phyloP scores from a whole-genome alignment of 495 filamentous ascomycete genomes.

The Tuber umbilicatum region DNA sequence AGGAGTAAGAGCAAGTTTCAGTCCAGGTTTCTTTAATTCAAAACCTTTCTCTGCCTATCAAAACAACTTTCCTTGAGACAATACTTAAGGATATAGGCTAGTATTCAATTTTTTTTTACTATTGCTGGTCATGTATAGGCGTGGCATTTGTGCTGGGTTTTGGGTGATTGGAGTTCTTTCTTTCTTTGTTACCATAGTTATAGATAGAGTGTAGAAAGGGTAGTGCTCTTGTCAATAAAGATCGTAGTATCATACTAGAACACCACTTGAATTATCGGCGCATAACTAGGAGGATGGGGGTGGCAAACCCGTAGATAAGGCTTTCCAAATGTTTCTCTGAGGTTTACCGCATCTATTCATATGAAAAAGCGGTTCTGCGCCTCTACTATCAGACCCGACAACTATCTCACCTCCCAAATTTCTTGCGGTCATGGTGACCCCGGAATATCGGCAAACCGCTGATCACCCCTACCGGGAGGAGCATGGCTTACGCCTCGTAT shows the following conservation, averaged over 20 bases:
- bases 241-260: too few relatives aligned
- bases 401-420: not conserved
- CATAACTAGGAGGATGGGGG: not conserved
- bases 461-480: not conserved
- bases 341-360: not conserved
- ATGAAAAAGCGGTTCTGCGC: not conserved
- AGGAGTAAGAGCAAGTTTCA: constrained; percentile 13
- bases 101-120: not conserved
- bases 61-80: not conserved
- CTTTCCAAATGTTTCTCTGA: not conserved
- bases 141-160: not conserved
- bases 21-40: not conserved
- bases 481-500: not conserved
- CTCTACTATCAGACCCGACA: not conserved
- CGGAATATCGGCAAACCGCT: not conserved
- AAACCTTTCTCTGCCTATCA: not conserved
- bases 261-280: not conserved
- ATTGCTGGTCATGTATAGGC: not conserved
- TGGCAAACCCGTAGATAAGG: not conserved
- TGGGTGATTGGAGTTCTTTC: not conserved
- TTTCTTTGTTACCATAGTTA: not conserved
- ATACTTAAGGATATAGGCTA: not conserved
- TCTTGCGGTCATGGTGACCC: not conserved
- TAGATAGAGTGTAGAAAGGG: not conserved
- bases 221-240: not conserved